Evolutionary conservation across 2,329 filamentous ascomycete genomes (phyloP).

Genomic region (Aureobasidium sp.): DNA sequence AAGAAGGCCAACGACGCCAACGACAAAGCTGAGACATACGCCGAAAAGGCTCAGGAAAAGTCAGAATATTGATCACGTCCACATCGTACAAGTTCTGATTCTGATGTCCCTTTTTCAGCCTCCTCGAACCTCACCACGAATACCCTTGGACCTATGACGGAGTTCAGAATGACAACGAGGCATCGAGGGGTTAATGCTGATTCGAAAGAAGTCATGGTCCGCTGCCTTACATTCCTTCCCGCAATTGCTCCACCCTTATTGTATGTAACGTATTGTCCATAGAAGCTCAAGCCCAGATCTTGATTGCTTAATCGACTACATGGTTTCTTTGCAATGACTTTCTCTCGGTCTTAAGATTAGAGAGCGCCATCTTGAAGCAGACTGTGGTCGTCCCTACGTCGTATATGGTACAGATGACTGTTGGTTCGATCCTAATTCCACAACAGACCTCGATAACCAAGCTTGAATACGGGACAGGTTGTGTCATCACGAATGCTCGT

Average conservation of each 20-base stretch:
- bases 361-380: too few relatives aligned
- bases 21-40: constrained; percentile 22
- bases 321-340: not conserved
- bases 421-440: too few relatives aligned
- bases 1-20: constrained; percentile 23
- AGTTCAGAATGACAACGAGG: not conserved
- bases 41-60: constrained; percentile 22
- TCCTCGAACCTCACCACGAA: not conserved
- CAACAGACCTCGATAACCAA: too few relatives aligned
- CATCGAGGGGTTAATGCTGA: not conserved
- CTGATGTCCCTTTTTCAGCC: constrained; percentile 1
- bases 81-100: not conserved
- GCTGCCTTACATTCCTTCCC: not conserved
- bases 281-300: constrained; percentile 3
- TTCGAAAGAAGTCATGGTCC: not conserved
- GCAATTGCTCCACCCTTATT: not conserved
- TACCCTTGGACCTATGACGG: constrained; percentile 11
- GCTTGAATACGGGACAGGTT: too few relatives aligned
- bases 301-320: constrained; percentile 5
- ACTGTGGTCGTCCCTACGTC: too few relatives aligned
- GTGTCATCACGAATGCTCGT: not conserved
- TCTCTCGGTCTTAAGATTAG: too few relatives aligned
- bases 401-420: too few relatives aligned
- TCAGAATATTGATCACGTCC: constrained; percentile 2
- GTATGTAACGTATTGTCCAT: constrained; percentile 12